phyloP scores from a whole-genome alignment of 2,329 filamentous ascomycete genomes.

The Penicillium thymicola region DNA sequence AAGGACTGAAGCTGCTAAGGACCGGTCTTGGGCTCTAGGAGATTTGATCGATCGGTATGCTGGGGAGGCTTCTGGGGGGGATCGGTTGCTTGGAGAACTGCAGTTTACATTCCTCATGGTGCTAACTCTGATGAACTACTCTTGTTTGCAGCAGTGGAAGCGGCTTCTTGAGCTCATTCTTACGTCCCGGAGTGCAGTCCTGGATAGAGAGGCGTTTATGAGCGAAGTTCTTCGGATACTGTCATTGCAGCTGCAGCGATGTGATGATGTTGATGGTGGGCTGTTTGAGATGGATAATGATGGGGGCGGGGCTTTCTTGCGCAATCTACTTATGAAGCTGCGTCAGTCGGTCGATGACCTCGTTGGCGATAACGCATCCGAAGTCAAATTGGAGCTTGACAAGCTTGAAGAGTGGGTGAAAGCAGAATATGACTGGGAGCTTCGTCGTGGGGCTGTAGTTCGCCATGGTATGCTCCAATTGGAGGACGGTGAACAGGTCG shows the following conservation, averaged over 20 bases:
- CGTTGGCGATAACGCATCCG: constrained; percentile 31
- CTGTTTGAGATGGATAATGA: constrained; percentile 57
- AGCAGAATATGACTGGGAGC: constrained; percentile 57
- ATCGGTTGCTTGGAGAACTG: constrained; percentile 54
- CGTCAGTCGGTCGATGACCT: constrained; percentile 51
- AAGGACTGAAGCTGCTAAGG: constrained; percentile 60
- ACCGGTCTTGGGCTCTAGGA: constrained; percentile 60
- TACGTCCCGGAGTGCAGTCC: constrained; percentile 54
- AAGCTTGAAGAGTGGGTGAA: constrained; percentile 55
- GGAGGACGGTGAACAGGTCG: constrained; percentile 62
- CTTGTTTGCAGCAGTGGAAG: constrained; percentile 65
- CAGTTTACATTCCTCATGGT: constrained; percentile 63
- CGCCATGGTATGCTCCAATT: constrained; percentile 57
- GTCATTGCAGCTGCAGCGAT: constrained; percentile 53
- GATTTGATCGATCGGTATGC: constrained; percentile 47
- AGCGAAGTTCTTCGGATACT: constrained; percentile 50
- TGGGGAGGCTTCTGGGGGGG: constrained; percentile 29
- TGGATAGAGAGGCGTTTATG: constrained; percentile 50
- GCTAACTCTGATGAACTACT: constrained; percentile 63
- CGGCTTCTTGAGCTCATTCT: constrained; percentile 55
- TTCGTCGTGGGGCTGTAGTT: constrained; percentile 51
- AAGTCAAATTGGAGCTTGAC: constrained; percentile 52
- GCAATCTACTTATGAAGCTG: constrained; percentile 52
- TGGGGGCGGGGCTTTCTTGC: constrained; percentile 53
- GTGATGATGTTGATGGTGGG: constrained; percentile 58